phyloP scores from a whole-genome alignment of 2,329 filamentous ascomycete genomes.

The Fusarium globosum region DNA sequence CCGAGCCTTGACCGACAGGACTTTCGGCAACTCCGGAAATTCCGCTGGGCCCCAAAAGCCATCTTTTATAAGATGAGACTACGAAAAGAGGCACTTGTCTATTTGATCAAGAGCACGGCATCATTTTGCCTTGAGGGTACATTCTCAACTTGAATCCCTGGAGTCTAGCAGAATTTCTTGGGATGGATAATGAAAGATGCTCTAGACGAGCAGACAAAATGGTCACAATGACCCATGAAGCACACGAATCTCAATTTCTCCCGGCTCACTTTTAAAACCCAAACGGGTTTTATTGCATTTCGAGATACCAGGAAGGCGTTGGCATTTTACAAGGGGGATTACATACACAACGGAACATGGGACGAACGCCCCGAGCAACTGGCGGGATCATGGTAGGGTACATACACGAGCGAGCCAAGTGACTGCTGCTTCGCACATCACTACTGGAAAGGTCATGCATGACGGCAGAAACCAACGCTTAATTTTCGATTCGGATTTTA shows the following conservation, averaged over 20 bases:
- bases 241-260: slow-evolving; percentile 47
- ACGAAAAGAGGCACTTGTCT: neutral
- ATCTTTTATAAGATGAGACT: neutral
- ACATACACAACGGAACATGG: slow-evolving; percentile 38
- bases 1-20: slow-evolving; percentile 17
- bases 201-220: slow-evolving; percentile 35
- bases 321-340: slow-evolving; percentile 41
- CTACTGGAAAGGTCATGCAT: slow-evolving; percentile 37
- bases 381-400: slow-evolving; percentile 33
- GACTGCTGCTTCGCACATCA: slow-evolving; percentile 28
- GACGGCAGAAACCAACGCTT: slow-evolving; percentile 32
- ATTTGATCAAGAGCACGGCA: neutral
- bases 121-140: neutral
- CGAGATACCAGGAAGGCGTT: slow-evolving; percentile 56
- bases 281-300: slow-evolving; percentile 47
- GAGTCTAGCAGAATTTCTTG: neutral
- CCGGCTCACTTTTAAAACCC: slow-evolving; percentile 36
- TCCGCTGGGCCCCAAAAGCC: neutral
- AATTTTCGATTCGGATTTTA: slow-evolving; percentile 36
- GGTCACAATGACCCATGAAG: slow-evolving; percentile 47
- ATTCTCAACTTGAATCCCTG: neutral
- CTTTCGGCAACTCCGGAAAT: neutral
- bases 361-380: slow-evolving; percentile 24
- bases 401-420: slow-evolving; percentile 30
- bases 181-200: slow-evolving; percentile 25